phyloP scores from a whole-genome alignment of 805 yeast species.

The Brettanomyces nanus region DNA sequence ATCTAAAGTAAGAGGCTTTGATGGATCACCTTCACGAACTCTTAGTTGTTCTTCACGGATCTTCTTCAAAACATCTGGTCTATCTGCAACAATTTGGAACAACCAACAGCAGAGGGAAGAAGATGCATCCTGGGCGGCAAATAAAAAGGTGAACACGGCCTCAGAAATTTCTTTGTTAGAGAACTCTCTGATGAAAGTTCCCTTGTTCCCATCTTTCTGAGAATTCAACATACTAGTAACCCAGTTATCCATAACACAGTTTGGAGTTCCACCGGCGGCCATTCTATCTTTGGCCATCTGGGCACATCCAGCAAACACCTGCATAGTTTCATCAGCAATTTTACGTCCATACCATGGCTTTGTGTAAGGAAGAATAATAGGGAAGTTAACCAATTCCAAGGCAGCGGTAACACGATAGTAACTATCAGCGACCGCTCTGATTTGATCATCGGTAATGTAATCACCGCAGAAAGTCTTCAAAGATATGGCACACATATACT shows the following conservation, averaged over 20 bases:
- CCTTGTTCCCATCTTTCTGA: constrained; percentile 33
- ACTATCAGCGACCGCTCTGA: constrained; percentile 82
- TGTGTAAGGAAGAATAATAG: constrained; percentile 90
- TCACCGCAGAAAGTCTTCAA: constrained; percentile 93
- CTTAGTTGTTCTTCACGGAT: constrained; percentile 86
- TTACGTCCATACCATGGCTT: constrained; percentile 97
- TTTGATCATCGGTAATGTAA: constrained; percentile 87
- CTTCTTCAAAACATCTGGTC: constrained; percentile 83
- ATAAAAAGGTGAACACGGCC: constrained; percentile 91
- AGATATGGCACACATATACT: constrained; percentile 89
- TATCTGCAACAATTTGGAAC: constrained; percentile 91
- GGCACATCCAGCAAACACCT: constrained; percentile 82
- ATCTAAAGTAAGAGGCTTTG: constrained; percentile 51
- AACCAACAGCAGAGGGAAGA: constrained; percentile 97
- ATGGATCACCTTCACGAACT: constrained; percentile 73
- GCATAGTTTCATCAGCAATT: constrained; percentile 92
- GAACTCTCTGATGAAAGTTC: constrained; percentile 68
- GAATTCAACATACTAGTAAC: constrained; percentile 60
- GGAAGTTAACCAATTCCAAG: constrained; percentile 94
- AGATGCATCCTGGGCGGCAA: constrained; percentile 97
- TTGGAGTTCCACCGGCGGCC: constrained; percentile 66
- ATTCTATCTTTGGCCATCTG: constrained; percentile 77
- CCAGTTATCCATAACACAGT: constrained; percentile 96
- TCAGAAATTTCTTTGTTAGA: constrained; percentile 89
- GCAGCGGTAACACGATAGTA: constrained; percentile 92